Evolutionary conservation across 768 basidiomycete genomes (phyloP).

Genomic region (Mycena filopes): DNA sequence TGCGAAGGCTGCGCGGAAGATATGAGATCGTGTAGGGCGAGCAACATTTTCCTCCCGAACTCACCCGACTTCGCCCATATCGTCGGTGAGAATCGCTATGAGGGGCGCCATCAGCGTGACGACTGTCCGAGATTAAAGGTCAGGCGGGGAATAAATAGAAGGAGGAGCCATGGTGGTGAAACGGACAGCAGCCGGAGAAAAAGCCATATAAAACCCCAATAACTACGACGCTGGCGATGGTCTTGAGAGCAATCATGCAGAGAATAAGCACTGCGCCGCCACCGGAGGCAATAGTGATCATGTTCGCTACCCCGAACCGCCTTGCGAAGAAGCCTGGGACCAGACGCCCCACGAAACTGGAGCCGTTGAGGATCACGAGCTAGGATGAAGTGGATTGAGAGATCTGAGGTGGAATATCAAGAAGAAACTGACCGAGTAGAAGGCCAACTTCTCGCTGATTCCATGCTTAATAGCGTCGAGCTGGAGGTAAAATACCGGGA

Average conservation of each 20-base stretch:
- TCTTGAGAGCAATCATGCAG: conserved; percentile 44
- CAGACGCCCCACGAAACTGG: conserved; percentile 51
- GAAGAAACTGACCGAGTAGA: conserved; percentile 48
- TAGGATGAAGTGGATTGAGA: conserved; percentile 23
- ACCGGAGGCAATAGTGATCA: conserved; percentile 39
- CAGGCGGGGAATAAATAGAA: not conserved
- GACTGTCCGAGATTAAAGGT: conserved; percentile 32
- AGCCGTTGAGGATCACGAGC: conserved; percentile 51
- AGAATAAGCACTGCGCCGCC: conserved; percentile 41
- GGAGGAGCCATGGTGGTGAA: not conserved
- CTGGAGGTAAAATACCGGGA: conserved; percentile 50
- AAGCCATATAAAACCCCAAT: conserved; percentile 46
- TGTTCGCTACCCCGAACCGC: conserved; percentile 40
- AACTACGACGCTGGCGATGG: conserved; percentile 35
- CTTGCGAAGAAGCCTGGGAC: conserved; percentile 47
- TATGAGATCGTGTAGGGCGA: too few species aligned
- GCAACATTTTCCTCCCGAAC: conserved; percentile 16
- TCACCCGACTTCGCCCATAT: conserved; percentile 49
- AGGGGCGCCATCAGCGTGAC: conserved; percentile 45
- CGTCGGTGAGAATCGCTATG: conserved; percentile 40
- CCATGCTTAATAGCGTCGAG: conserved; percentile 44
- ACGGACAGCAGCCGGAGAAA: conserved; percentile 46
- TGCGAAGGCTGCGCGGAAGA: conserved; percentile 32
- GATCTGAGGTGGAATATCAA: not conserved
- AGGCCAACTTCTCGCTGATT: conserved; percentile 43